These are phyloP conservation scores for Ogataea nakhonphanomensis DNA, from an alignment of 805 yeast species.

Conservation along the genomic window DNA sequence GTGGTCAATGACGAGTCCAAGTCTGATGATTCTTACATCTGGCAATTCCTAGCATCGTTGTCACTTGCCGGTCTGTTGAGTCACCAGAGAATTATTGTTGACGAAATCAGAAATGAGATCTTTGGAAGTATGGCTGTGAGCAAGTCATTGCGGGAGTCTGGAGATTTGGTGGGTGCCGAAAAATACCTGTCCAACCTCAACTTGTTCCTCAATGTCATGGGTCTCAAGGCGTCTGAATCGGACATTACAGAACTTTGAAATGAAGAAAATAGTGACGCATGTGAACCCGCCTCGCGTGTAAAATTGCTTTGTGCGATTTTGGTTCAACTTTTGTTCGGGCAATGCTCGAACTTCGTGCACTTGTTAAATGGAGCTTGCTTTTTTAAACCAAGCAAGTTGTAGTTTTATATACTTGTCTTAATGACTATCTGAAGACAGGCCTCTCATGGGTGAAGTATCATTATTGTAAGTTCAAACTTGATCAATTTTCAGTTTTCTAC, in stretches of 20 bases:
- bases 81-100: constrained; percentile 91
- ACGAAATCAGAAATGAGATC: constrained; percentile 89
- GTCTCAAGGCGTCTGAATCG: constrained; percentile 84
- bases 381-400: neutral
- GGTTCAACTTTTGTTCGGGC: neutral
- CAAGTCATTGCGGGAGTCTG: constrained; percentile 39
- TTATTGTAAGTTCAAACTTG: constrained; percentile 10
- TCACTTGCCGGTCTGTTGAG: constrained; percentile 86
- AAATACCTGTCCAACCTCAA: constrained; percentile 71
- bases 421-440: neutral
- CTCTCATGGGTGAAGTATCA: constrained; percentile 4
- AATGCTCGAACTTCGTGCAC: constrained; percentile 1
- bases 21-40: constrained; percentile 79
- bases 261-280: neutral
- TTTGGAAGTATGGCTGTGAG: constrained; percentile 84
- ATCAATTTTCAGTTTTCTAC: neutral
- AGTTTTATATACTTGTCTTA: constrained; percentile 3
- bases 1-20: constrained; percentile 35
- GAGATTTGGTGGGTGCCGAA: constrained; percentile 47
- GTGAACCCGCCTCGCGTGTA: constrained; percentile 5
- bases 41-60: constrained; percentile 95
- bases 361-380: constrained; percentile 1
- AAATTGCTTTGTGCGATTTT: neutral
- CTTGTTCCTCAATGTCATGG: constrained; percentile 93
- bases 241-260: constrained; percentile 72